A percentile compares a stretch with the other conserved stretches of the same genome.
These are phyloP conservation scores for Acanthamoeba castellanii DNA, from an alignment of 208 protist species.

Conservation along the genomic window DNA sequence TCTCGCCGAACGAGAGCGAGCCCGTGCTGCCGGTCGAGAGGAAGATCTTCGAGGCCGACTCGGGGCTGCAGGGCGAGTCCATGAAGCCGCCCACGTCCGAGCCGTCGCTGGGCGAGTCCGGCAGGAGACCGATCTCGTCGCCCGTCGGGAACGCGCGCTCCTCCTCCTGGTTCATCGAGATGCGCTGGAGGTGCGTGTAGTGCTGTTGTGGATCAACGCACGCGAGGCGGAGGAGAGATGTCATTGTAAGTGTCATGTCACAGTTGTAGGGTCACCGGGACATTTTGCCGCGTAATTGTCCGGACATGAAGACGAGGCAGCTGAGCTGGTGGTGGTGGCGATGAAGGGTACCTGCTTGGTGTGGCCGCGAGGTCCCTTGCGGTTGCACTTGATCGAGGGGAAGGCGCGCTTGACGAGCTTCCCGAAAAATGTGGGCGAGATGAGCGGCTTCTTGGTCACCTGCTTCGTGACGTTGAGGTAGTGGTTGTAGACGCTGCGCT, in stretches of 20 bases:
- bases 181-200: slow-evolving; percentile 55
- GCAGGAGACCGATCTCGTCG: slow-evolving; percentile 35
- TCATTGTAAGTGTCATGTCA: not conserved
- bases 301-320: not conserved
- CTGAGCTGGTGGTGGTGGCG: not conserved
- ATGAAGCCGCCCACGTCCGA: not conserved
- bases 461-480: slow-evolving; percentile 45
- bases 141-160: slow-evolving; percentile 40
- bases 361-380: slow-evolving; percentile 70
- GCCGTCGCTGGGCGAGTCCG: slow-evolving; percentile 6
- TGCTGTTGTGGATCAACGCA: not conserved
- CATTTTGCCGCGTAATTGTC: not conserved
- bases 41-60: slow-evolving; percentile 32
- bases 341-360: slow-evolving; percentile 55
- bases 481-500: slow-evolving; percentile 70
- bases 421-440: slow-evolving; percentile 61
- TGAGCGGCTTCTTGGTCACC: slow-evolving; percentile 28
- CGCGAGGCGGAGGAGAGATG: no score
- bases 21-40: not conserved
- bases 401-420: slow-evolving; percentile 70
- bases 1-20: slow-evolving; percentile 8
- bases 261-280: not conserved
- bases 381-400: slow-evolving; percentile 62
- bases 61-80: slow-evolving; percentile 25
- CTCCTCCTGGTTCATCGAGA: slow-evolving; percentile 48